Percentiles rank a stretch among this genome's conserved stretches.
phyloP scores from a whole-genome alignment of 2,329 filamentous ascomycete genomes.

The Colletotrichum siamense region DNA sequence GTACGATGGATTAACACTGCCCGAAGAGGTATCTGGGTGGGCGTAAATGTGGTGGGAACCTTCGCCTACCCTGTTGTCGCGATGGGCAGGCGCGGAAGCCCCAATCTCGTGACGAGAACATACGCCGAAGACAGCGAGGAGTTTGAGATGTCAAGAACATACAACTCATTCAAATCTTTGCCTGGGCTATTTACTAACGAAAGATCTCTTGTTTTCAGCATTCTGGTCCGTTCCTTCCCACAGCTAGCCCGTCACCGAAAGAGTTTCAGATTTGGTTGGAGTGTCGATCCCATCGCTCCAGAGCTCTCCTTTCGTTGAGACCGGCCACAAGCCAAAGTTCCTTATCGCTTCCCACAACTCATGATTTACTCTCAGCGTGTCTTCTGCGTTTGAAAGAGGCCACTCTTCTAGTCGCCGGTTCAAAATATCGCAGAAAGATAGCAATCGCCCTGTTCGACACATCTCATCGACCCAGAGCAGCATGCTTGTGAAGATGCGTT shows the following conservation, averaged over 20 bases:
- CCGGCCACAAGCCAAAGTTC: fast-evolving
- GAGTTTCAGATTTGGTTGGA: neutral
- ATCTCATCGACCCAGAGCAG: neutral
- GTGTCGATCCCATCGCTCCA: neutral
- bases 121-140: fast-evolving
- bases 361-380: neutral
- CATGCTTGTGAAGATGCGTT: neutral
- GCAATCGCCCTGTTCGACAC: neutral
- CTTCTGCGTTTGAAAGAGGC: fast-evolving
- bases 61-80: neutral
- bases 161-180: fast-evolving
- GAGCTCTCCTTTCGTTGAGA: neutral
- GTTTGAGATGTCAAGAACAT: neutral
- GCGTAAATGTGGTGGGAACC: neutral
- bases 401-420: neutral
- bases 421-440: neutral
- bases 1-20: fast-evolving
- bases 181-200: neutral
- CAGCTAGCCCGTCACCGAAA: neutral
- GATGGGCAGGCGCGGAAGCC: neutral
- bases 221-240: too few species aligned
- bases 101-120: neutral
- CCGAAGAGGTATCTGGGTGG: neutral
- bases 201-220: too few species aligned
- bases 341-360: neutral